Evolutionary conservation across 495 filamentous ascomycete genomes (phyloP).

Genomic region (Lophiostoma macrostomum): DNA sequence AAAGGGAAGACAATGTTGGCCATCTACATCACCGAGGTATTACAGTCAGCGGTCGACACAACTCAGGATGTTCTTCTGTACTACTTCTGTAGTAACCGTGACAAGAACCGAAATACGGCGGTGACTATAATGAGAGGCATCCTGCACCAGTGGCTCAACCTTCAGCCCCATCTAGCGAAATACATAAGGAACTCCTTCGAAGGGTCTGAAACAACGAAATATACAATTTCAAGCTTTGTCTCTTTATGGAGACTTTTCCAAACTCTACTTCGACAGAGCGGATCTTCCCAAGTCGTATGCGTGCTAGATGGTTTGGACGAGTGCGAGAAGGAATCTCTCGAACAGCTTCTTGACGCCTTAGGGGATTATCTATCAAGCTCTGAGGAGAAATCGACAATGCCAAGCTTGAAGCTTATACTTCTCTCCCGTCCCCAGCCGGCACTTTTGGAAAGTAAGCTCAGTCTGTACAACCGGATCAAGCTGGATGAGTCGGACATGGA

Average conservation of each 20-base stretch:
- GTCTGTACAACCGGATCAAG: no score
- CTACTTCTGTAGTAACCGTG: slow-evolving; percentile 47
- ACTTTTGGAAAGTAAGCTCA: neutral
- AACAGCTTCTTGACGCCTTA: slow-evolving; percentile 39
- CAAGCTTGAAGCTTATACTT: neutral
- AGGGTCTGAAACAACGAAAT: neutral
- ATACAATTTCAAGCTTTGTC: neutral
- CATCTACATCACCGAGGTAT: slow-evolving; percentile 46
- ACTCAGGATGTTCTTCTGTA: slow-evolving; percentile 28
- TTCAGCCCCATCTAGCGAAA: slow-evolving; percentile 29
- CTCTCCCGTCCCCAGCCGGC: neutral
- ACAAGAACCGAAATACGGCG: slow-evolving; percentile 49
- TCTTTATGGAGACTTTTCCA: neutral
- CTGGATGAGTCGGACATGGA: neutral
- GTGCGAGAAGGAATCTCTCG: slow-evolving; percentile 45
- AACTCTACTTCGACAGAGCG: neutral
- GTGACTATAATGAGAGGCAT: slow-evolving; percentile 46
- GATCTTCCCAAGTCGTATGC: slow-evolving; percentile 39
- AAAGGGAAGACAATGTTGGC: slow-evolving; percentile 53
- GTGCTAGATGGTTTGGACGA: slow-evolving; percentile 50
- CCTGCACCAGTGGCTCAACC: slow-evolving; percentile 37
- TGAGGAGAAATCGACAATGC: neutral
- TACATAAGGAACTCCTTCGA: neutral
- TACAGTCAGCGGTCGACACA: slow-evolving; percentile 33
- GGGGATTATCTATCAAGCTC: neutral